Percentiles rank a stretch among this genome's conserved stretches.
phyloP scores from a whole-genome alignment of 441 rosid species.

The Geranium incanum region DNA sequence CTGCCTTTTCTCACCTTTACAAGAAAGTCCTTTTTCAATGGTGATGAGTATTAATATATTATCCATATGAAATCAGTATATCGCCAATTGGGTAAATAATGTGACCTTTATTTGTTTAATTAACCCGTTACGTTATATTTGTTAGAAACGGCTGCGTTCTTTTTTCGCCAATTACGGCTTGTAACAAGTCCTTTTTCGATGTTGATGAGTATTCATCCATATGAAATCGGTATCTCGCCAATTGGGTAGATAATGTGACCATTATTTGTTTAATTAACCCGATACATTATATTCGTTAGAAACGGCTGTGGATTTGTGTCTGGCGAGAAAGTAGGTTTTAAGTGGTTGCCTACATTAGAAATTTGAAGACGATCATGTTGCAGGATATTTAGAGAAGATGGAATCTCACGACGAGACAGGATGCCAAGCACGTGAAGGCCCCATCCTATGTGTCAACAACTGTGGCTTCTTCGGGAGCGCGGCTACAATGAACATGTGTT shows the following conservation, averaged over 20 bases:
- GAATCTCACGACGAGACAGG: conserved; percentile 41
- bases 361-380: not conserved
- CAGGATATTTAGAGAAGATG: conserved; percentile 30
- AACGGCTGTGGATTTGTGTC: not conserved
- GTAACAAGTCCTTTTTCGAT: not conserved
- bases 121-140: not conserved
- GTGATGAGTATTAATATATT: too few species aligned
- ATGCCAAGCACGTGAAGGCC: conserved; percentile 32
- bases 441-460: conserved; percentile 29
- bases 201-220: too few species aligned
- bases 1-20: not conserved
- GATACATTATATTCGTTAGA: not conserved
- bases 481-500: conserved; percentile 59
- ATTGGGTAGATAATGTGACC: not conserved
- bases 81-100: not conserved
- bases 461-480: conserved; percentile 54
- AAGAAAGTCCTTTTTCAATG: too few species aligned
- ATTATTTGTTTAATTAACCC: not conserved
- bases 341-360: not conserved
- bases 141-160: not conserved
- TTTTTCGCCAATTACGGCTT: not conserved
- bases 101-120: not conserved
- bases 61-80: too few species aligned
- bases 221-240: not conserved
- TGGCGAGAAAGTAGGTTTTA: not conserved